These are phyloP conservation scores for Saturnispora bothae DNA, from an alignment of 805 yeast genomes.

Conservation along the genomic window DNA sequence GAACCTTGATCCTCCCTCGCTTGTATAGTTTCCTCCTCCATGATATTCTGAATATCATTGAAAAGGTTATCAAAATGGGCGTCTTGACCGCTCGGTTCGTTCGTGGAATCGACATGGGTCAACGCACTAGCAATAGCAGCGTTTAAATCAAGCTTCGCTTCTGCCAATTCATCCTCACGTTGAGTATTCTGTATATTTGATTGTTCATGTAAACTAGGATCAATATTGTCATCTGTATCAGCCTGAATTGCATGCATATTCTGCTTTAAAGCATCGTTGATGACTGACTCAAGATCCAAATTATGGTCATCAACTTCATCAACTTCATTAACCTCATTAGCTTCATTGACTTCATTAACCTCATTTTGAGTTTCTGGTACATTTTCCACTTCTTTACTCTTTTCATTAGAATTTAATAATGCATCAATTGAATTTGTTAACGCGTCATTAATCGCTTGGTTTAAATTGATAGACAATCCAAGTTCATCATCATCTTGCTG, in stretches of 20 bases:
- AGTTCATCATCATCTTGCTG: background rate
- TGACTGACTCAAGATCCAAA: conserved; percentile 8
- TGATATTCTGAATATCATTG: conserved; percentile 8
- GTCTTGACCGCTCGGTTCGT: background rate
- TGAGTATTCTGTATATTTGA: background rate
- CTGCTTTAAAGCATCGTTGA: conserved; percentile 10
- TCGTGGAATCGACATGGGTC: conserved; percentile 6
- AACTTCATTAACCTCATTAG: background rate
- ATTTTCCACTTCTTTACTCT: too few relatives aligned
- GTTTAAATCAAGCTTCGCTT: conserved; percentile 13
- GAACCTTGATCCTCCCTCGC: background rate
- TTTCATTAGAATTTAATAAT: conserved; percentile 1
- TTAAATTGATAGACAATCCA: conserved; percentile 3
- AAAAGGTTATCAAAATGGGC: conserved; percentile 6
- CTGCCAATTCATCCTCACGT: conserved; percentile 6
- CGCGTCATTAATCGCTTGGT: conserved; percentile 12
- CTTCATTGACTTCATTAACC: background rate
- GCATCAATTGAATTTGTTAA: conserved; percentile 9
- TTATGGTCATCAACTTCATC: background rate
- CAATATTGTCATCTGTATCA: background rate
- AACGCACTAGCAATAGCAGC: conserved; percentile 21
- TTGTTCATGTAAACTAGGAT: background rate
- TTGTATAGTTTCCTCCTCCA: conserved; percentile 1
- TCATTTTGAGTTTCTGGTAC: background rate
- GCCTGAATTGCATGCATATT: conserved; percentile 1